Evolutionary conservation across 192 early-diverging fungal genomes (phyloP), one percentile per base, ranked within the genome.

Genomic region (Coemansia sp.): DNA sequence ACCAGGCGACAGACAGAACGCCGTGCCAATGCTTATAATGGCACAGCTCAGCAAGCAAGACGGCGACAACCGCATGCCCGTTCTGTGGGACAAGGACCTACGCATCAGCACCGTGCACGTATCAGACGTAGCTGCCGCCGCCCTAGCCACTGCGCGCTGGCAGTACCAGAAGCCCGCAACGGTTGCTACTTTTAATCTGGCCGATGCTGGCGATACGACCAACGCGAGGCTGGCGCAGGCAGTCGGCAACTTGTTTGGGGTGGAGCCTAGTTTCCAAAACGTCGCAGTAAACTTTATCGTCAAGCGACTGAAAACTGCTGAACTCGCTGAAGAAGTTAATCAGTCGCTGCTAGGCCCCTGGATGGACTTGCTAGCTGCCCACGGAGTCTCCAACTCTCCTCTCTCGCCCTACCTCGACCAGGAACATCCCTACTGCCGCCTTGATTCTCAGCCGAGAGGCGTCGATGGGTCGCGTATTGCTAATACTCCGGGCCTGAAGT

Each of bases 81-180:
- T 96, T 44, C 80, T 98, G 46, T 98, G 97, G 97, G 93, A 91
- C 34, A 92, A 93, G 67, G 93, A 92, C 63, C 73, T 98, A 42
- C 92, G 92, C 62, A 87, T 98, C 72, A 96, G 94, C 81, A 98
- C 97, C 1, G 96, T 98, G 10, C 97, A 98, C 77, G 94, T 98
- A 0, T 34, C 64, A 19, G 97, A 98, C 74, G 95, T 97, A 2
- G 75, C 80, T 2, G 64, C 80, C 12, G 91, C 91, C 3, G 78
- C 86, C n/a, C 82, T 89, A 73, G 80, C 85, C 36, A 53, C 85
- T 15, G 86, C 88, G 32, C 71, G 68, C 59, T 88, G 86, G 86
- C 86, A 60, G 27, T 7, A 37, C n/a, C 14, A 44, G 15, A 29
- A 31, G 45, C 14, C 42, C 11, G 61, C 58, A 2, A 5, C 69